phyloP scores from a whole-genome alignment of 106 monocot species.

The Acorus gramineus region DNA sequence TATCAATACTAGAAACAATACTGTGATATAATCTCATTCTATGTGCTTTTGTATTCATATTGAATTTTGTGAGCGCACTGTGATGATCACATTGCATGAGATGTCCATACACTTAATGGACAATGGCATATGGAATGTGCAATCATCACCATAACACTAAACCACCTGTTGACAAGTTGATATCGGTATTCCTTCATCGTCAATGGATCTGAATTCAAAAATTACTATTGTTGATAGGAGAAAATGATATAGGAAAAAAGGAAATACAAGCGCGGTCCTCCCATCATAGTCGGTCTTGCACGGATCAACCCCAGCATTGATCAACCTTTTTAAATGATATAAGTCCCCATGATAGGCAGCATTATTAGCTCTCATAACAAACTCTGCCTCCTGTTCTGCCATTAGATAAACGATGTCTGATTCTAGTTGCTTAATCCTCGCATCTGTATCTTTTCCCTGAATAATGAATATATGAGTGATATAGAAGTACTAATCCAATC shows the following conservation, averaged over 20 bases:
- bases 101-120: too few species aligned
- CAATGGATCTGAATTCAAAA: too few species aligned
- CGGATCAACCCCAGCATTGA: slow-evolving; percentile 67
- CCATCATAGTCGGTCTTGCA: slow-evolving; percentile 63
- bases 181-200: neutral
- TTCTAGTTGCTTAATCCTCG: slow-evolving; percentile 49
- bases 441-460: slow-evolving; percentile 39
- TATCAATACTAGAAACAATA: too few species aligned
- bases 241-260: neutral
- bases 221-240: too few species aligned
- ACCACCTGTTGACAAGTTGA: too few species aligned
- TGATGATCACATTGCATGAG: too few species aligned
- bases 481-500: neutral
- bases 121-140: too few species aligned
- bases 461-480: neutral
- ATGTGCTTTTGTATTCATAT: too few species aligned
- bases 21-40: too few species aligned
- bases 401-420: slow-evolving; percentile 60
- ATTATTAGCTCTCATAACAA: slow-evolving; percentile 49
- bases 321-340: slow-evolving; percentile 46
- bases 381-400: slow-evolving; percentile 63
- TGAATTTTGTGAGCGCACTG: too few species aligned
- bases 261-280: slow-evolving; percentile 51
- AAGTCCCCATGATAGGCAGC: slow-evolving; percentile 58
- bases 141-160: too few species aligned